phyloP scores from a whole-genome alignment of 2,329 filamentous ascomycete species.

The Microsporum audouinii region DNA sequence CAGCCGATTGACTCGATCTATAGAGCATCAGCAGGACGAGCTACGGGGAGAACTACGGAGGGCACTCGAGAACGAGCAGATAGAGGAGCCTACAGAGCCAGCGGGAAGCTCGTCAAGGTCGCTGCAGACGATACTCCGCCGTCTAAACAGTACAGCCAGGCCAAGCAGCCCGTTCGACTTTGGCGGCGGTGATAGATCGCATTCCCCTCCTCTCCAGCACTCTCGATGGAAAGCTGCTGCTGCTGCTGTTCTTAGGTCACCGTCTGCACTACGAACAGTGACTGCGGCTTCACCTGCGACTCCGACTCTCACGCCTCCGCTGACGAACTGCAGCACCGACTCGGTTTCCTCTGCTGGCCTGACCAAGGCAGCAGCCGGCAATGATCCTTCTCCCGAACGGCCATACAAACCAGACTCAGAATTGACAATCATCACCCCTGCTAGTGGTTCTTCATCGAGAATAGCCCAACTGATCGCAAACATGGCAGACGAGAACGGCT shows the following conservation, averaged over 20 bases:
- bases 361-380: not conserved
- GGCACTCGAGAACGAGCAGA: not conserved
- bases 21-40: not conserved
- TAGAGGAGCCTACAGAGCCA: not conserved
- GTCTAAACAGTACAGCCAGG: not conserved
- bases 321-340: not conserved
- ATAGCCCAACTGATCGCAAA: constrained; percentile 4
- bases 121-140: not conserved
- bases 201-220: not conserved
- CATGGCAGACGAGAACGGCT: constrained; percentile 28
- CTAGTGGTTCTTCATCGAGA: not conserved
- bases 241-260: not conserved
- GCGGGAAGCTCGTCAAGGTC: not conserved
- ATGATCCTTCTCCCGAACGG: not conserved
- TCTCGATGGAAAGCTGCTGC: constrained; percentile 1
- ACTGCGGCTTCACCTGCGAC: not conserved
- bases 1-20: not conserved
- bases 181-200: not conserved
- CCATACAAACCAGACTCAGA: not conserved
- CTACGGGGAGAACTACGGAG: not conserved
- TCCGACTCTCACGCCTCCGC: not conserved
- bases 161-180: not conserved
- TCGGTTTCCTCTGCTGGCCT: not conserved
- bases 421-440: not conserved
- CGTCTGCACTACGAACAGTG: not conserved